phyloP scores from a whole-genome alignment of 139 green algal genomes.

The Limnomonas spitsbergensis region DNA sequence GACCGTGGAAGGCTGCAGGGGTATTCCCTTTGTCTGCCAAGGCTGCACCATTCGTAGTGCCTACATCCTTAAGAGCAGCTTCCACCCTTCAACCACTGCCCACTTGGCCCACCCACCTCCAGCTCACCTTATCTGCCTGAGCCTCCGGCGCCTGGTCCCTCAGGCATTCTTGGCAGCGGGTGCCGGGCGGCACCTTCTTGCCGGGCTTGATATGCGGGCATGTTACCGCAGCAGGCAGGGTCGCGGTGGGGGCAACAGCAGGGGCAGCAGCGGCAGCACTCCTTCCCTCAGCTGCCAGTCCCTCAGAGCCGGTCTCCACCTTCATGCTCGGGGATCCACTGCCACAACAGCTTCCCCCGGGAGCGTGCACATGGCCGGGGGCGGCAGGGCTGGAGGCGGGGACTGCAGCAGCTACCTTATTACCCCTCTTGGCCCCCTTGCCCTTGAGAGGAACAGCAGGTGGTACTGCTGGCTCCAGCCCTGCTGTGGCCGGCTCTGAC shows the following conservation, averaged over 20 bases:
- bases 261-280: no score
- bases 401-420: no score
- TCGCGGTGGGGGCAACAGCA: conserved; percentile 1
- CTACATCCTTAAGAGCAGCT: no score
- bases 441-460: no score
- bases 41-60: no score
- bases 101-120: not conserved
- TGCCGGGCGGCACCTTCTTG: conserved; percentile 11
- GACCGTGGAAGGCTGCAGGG: no score
- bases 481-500: not conserved
- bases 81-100: no score
- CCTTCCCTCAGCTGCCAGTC: not conserved
- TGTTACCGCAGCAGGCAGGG: not conserved
- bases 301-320: not conserved
- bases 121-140: not conserved
- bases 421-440: not conserved
- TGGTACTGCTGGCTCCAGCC: not conserved
- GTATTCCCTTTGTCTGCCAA: no score
- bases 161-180: conserved; percentile 10
- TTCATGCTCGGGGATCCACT: no score
- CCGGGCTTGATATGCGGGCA: conserved; percentile 9
- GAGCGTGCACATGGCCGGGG: not conserved
- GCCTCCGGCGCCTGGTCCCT: conserved; percentile 2
- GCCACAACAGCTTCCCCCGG: not conserved
- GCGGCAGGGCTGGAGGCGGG: not conserved